phyloP scores from a whole-genome alignment of 129 eudicot species.

The Tagetes erecta region DNA sequence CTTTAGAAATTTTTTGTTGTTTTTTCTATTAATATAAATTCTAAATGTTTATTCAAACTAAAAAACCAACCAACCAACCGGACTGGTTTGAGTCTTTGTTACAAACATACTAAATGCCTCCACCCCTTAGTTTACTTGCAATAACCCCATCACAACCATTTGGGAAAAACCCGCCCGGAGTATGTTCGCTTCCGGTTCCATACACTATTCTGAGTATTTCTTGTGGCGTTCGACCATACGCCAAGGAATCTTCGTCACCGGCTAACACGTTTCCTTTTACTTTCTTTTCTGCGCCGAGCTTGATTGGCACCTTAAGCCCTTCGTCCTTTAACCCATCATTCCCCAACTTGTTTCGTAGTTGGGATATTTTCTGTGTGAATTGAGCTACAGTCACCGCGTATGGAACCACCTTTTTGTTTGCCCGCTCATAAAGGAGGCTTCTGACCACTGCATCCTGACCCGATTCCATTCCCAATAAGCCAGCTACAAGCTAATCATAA shows the following conservation, averaged over 20 bases:
- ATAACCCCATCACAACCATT: conserved; percentile 29
- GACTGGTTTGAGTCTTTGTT: too few relatives aligned
- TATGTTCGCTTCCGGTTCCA: conserved; percentile 26
- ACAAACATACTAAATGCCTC: not conserved
- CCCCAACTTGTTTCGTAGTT: conserved; percentile 64
- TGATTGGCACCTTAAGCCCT: conserved; percentile 49
- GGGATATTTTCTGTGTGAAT: conserved; percentile 58
- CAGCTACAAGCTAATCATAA: conserved; percentile 30
- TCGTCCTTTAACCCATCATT: conserved; percentile 53
- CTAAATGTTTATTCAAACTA: too few relatives aligned
- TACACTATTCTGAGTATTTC: conserved; percentile 38
- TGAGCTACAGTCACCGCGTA: conserved; percentile 41
- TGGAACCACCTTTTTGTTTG: conserved; percentile 32
- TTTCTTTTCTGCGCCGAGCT: conserved; percentile 52
- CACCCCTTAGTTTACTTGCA: conserved; percentile 12
- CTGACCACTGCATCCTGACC: conserved; percentile 37
- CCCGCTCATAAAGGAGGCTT: conserved; percentile 29
- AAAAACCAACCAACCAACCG: too few relatives aligned
- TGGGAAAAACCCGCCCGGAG: conserved; percentile 37
- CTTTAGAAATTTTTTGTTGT: too few relatives aligned
- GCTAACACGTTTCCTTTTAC: conserved; percentile 56
- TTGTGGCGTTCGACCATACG: conserved; percentile 34
- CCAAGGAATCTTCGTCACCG: conserved; percentile 41
- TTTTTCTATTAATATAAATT: too few relatives aligned
- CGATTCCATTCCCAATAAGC: conserved; percentile 37